Evolutionary conservation across 345 rosid species (phyloP).

Genomic region (Euphorbia peplus): DNA sequence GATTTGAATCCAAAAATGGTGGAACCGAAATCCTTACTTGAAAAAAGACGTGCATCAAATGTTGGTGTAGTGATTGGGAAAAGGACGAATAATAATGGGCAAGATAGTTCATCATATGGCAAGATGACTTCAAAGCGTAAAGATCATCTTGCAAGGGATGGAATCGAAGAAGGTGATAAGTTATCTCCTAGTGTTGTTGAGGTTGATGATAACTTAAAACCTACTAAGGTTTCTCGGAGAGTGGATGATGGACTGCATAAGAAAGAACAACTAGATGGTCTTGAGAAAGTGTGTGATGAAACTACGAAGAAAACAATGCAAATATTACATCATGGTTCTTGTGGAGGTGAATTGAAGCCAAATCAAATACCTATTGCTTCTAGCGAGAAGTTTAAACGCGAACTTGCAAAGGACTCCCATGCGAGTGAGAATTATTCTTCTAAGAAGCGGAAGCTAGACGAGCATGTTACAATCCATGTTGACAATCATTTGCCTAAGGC

Average conservation of each 20-base stretch:
- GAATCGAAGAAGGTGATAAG: constrained; percentile 23
- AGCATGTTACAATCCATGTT: constrained; percentile 24
- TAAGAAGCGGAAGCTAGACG: constrained; percentile 38
- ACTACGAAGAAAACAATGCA: constrained; percentile 27
- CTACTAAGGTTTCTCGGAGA: constrained; percentile 27
- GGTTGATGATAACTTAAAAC: constrained; percentile 33
- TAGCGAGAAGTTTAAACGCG: constrained; percentile 25
- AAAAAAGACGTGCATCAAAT: neutral
- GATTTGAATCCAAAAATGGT: constrained; percentile 1
- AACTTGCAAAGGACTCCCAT: constrained; percentile 17
- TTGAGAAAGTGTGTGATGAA: constrained; percentile 24
- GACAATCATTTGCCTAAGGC: constrained; percentile 30
- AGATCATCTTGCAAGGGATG: constrained; percentile 20
- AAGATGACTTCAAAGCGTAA: constrained; percentile 16
- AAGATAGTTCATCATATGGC: neutral
- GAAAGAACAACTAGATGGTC: constrained; percentile 45
- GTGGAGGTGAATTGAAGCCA: constrained; percentile 19
- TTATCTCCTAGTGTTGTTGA: constrained; percentile 8
- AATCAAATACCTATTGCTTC: neutral
- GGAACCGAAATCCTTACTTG: neutral
- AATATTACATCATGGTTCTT: constrained; percentile 23
- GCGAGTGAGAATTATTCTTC: constrained; percentile 23
- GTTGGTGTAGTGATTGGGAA: neutral
- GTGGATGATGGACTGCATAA: constrained; percentile 44
- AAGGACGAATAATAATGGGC: neutral